Evolutionary conservation across 805 yeast genomes (phyloP), one percentile per base, ranked within the genome.

Genomic region (Candida krabiensis): DNA sequence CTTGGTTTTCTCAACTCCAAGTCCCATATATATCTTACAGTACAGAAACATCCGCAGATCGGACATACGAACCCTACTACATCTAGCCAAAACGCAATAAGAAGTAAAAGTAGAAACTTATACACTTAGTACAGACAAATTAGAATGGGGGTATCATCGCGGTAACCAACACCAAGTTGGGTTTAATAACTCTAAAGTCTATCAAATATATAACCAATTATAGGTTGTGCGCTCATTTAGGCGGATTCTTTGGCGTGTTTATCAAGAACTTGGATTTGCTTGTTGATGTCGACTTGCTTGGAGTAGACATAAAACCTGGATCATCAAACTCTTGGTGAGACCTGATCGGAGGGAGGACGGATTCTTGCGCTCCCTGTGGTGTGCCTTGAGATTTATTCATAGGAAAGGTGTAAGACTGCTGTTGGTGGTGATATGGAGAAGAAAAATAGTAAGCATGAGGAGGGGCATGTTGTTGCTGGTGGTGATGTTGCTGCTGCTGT

Each of bases 231-330:
- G 17, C 19, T 44, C 37, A 48, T 28, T 43, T 43, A 11, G 59
- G 57, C 5, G 59, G 59, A 25, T 50, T 47, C 28, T 41, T 44
- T n/a, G 55, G 53, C 4, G 59, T 49, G 24, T 43, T 41, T 16
- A 52, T 50, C 36, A 52, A 37, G 35, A 54, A 54, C 30, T 40
- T 52, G 27, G 51, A 28, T 27, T 41, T 44, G 28, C 39, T 28
- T 21, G 27, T 28, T 13, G 29, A 32, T 24, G 21, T n/a, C 19
- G 28, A 14, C n/a, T 18, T 37, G 31, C 30, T 21, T 9, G 38
- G 36, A n/a, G 41, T 29, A 3, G 28, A 7, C 1, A 30, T 9
- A 24, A 29, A 21, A 11, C 19, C 8, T 7, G 41, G 21, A 15
- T 44, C 48, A 7, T 41, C 44, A n/a, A 15, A 39, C 13, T 43